Percentiles rank a stretch among this genome's conserved stretches.
Conservation (phyloP, 371 early-diverging fungal species). For the Apophysomyces ossiformis region DNA sequence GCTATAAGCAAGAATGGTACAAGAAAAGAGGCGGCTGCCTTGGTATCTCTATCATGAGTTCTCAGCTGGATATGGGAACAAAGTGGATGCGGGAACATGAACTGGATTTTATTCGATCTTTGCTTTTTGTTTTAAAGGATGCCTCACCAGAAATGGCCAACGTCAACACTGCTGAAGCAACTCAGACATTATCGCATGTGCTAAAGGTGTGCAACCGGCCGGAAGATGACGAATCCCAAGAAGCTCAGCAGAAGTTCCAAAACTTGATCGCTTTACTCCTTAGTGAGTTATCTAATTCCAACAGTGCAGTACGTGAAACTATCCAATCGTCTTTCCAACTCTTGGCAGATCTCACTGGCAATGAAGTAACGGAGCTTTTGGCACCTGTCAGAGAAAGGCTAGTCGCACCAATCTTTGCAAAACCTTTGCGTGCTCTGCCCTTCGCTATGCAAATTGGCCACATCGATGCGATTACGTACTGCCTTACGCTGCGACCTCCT, state of each 20-base stretch:
- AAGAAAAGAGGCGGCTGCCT: slow-evolving; percentile 88
- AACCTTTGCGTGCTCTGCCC: slow-evolving; percentile 95
- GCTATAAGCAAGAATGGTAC: slow-evolving; percentile 87
- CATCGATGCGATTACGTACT: slow-evolving; percentile 97
- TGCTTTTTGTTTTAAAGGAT: slow-evolving; percentile 95
- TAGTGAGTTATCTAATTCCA: slow-evolving; percentile 92
- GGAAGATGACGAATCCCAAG: slow-evolving; percentile 61
- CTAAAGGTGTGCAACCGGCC: slow-evolving; percentile 83
- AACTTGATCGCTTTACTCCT: slow-evolving; percentile 83
- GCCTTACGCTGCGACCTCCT: slow-evolving; percentile 88
- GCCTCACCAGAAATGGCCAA: slow-evolving; percentile 82
- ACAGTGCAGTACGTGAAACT: slow-evolving; percentile 86
- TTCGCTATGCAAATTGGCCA: slow-evolving; percentile 97
- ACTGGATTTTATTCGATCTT: slow-evolving; percentile 89
- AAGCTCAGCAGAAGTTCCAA: slow-evolving; percentile 65
- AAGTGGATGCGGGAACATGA: slow-evolving; percentile 93
- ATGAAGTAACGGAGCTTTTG: slow-evolving; percentile 84
- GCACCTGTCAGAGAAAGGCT: slow-evolving; percentile 86
- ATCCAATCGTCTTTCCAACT: slow-evolving; percentile 84
- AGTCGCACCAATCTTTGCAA: slow-evolving; percentile 94
- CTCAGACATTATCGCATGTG: slow-evolving; percentile 76
- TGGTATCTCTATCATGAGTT: slow-evolving; percentile 85
- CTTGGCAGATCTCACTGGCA: slow-evolving; percentile 78
- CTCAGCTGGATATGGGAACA: slow-evolving; percentile 81
- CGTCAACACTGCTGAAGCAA: slow-evolving; percentile 77